Percentiles rank a stretch among this genome's conserved stretches.
Evolutionary conservation across 495 filamentous ascomycete species (phyloP).

Genomic region (Aspergillus bridgeri): DNA sequence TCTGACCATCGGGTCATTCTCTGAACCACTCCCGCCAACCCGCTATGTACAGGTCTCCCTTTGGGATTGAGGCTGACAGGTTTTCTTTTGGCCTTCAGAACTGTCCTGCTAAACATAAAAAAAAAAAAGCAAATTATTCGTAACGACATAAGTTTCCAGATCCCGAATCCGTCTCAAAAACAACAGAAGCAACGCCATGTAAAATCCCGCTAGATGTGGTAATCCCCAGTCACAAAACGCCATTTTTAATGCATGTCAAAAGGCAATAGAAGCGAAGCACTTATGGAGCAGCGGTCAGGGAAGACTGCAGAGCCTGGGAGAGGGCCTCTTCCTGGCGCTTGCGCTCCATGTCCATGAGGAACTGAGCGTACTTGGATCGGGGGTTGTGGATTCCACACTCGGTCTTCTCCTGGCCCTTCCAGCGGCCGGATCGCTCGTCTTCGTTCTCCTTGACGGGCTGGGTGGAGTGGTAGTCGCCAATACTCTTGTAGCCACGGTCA

Average conservation of each 20-base stretch:
- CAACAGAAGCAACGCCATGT: constrained; percentile 14
- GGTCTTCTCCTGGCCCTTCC: constrained; percentile 92
- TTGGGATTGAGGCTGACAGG: constrained; percentile 7
- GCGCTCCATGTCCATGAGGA: constrained; percentile 66
- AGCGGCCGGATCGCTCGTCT: constrained; percentile 94
- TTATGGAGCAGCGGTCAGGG: constrained; percentile 32
- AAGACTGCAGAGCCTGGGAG: constrained; percentile 40
- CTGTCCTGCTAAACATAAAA: constrained; percentile 7
- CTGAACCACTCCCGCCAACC: constrained; percentile 6
- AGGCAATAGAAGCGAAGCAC: constrained; percentile 8
- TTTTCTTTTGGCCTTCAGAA: constrained; percentile 5
- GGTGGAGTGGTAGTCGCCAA: constrained; percentile 98
- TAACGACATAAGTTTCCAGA: constrained; percentile 15
- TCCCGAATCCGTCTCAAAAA: constrained; percentile 8
- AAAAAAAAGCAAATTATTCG: constrained; percentile 7
- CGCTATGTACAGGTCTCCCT: constrained; percentile 21
- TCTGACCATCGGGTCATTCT: constrained; percentile 2
- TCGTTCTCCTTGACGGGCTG: constrained; percentile 85
- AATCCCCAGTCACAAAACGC: constrained; percentile 18
- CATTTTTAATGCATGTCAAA: constrained; percentile 18
- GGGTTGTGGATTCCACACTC: constrained; percentile 99
- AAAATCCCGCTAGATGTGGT: constrained; percentile 19
- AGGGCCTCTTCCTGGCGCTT: constrained; percentile 66
- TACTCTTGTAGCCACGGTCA: constrained; percentile 89
- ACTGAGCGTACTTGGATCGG: constrained; percentile 85